Conservation (phyloP, 352 stramenopile genomes). For the Pelagophyceae sp. region DNA sequence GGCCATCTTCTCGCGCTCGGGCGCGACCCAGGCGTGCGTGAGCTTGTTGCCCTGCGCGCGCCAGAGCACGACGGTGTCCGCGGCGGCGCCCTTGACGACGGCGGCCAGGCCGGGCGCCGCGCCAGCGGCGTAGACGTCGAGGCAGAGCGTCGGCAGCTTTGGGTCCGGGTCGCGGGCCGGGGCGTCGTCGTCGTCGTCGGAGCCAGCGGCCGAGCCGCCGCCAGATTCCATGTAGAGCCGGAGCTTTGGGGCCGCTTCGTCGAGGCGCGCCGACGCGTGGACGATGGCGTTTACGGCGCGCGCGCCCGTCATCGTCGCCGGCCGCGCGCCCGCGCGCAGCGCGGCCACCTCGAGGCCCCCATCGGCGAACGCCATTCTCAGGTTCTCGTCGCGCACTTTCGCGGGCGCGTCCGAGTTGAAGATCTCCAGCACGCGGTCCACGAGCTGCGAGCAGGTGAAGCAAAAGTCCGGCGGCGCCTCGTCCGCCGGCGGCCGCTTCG, state of each 20-base stretch:
- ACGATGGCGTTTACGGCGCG: constrained; percentile 2
- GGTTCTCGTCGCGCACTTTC: background rate
- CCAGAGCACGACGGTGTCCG: constrained; percentile 6
- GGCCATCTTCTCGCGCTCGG: background rate
- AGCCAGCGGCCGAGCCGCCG: too few relatives aligned
- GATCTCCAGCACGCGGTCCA: constrained; percentile 13
- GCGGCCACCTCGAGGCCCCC: background rate
- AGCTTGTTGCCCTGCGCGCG: background rate
- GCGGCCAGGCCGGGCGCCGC: constrained; percentile 6
- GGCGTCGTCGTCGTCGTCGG: background rate
- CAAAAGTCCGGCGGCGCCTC: constrained; percentile 6
- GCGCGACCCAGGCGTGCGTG: constrained; percentile 16
- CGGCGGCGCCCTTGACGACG: constrained; percentile 10
- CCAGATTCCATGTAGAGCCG: constrained; percentile 7
- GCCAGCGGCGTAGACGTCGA: constrained; percentile 13
- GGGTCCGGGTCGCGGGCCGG: too few relatives aligned
- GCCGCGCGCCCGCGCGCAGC: constrained; percentile 1
- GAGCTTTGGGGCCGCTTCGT: background rate
- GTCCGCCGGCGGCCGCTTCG: background rate
- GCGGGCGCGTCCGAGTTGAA: constrained; percentile 17
- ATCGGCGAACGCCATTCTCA: background rate
- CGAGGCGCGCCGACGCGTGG: background rate
- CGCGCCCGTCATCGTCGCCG: background rate
- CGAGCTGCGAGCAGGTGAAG: constrained; percentile 13
- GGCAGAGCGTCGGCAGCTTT: background rate